These are phyloP conservation scores for Neonectria faginata DNA, from an alignment of 2,329 filamentous ascomycete genomes.

Conservation along the genomic window DNA sequence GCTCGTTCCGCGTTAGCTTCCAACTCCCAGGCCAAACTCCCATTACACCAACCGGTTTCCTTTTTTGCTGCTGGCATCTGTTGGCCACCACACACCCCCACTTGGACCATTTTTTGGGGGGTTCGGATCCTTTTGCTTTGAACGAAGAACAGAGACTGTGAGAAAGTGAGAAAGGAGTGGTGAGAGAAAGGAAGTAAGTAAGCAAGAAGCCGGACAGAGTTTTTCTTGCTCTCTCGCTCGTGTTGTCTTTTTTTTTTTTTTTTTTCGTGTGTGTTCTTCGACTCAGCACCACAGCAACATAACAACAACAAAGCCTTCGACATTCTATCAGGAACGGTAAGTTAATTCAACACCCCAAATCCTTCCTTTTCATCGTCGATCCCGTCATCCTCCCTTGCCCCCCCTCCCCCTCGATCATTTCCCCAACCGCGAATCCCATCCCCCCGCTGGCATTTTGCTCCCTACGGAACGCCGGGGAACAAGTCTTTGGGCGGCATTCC, in stretches of 20 bases:
- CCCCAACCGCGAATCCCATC: slow-evolving; percentile 31
- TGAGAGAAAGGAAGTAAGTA: slow-evolving; percentile 14
- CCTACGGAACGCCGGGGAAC: slow-evolving; percentile 29
- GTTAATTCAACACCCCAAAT: slow-evolving; percentile 9
- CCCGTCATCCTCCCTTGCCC: slow-evolving; percentile 33
- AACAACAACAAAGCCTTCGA: neutral
- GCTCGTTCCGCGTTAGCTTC: slow-evolving; percentile 39
- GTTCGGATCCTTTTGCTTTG: slow-evolving; percentile 30
- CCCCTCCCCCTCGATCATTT: slow-evolving; percentile 31
- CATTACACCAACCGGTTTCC: slow-evolving; percentile 18
- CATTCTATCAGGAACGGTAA: slow-evolving; percentile 29
- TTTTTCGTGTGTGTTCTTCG: slow-evolving; percentile 8
- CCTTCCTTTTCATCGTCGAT: slow-evolving; percentile 11
- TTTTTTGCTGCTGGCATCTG: slow-evolving; percentile 35
- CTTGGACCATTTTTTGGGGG: slow-evolving; percentile 34
- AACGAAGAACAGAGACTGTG: slow-evolving; percentile 20
- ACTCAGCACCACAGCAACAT: neutral
- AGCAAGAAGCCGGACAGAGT: slow-evolving; percentile 14
- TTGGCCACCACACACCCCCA: slow-evolving; percentile 39
- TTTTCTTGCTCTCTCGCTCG: slow-evolving; percentile 5
- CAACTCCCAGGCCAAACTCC: slow-evolving; percentile 27
- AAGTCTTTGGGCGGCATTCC: slow-evolving; percentile 36
- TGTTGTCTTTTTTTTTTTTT: neutral
- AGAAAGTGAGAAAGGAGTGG: slow-evolving; percentile 17
- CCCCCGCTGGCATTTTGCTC: slow-evolving; percentile 36